Base-by-base conservation (phyloP, 495 filamentous ascomycete species). In the Neurospora sp. region DNA sequence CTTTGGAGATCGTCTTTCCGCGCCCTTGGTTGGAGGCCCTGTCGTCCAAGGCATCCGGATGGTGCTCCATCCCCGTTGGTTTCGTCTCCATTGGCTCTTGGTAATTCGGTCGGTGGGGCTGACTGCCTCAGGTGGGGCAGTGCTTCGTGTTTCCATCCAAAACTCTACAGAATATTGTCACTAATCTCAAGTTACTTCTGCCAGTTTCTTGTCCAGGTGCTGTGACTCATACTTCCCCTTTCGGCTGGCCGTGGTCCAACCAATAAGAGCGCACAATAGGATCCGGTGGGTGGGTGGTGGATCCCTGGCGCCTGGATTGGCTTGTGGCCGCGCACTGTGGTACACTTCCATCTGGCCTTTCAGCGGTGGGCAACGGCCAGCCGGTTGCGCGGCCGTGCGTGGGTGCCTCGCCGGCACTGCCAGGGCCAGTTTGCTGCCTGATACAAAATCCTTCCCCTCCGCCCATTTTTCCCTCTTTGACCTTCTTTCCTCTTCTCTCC, bases 161-260 rank as follows among this genome's bases (percentile, higher is more conserved):
- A 8, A 48, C 20, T 22, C 20, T 61, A 61, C 53, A 61, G 12
- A 59, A 61, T 31, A 61, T 0, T 6, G 22, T 6, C 0, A 3
- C 22, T 16, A 3, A 6, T 14, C 20, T 16, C 8, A 31, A 12
- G 7, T 7, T 14, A 8, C 5, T 16, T 31, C 5, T 16, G 11
- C 1, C 0, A 11, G 1, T 61, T 61, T 31, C 53, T 31, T 35
- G 14, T 71, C 40, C 40, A 38, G 18, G 46, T 40, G 31, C 69
- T 77, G 75, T 79, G 79, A 80, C 75, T 79, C 78, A 79, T 72
- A 79, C 73, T 74, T 78, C 66, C 76, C 75, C 42, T 75, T 79
- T 80, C 71, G 78, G 78, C 72, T 77, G 77, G 71, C 77, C 72
- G 75, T 66, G 8, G 6, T 18, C 3, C 20, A 31, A 22, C 75